Percentiles rank a stretch among this genome's conserved stretches.
These are phyloP conservation scores for thale cress (Arabidopsis thaliana) DNA, from an alignment of 345 rosid species.

Conservation along the genomic window DNA sequence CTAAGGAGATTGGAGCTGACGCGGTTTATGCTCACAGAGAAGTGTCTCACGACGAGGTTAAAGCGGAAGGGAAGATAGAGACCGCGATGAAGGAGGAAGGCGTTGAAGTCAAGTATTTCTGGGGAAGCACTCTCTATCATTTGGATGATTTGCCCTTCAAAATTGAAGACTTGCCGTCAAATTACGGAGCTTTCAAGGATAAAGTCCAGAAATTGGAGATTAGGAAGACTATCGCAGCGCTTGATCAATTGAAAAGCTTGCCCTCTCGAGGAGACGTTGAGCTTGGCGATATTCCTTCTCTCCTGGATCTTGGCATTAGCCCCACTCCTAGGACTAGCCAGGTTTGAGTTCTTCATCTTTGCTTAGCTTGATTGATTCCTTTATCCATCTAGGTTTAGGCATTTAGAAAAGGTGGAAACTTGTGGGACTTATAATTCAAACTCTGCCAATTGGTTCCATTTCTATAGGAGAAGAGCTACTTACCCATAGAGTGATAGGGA, in stretches of 20 bases:
- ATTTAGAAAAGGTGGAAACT: constrained; percentile 13
- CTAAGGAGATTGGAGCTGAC: constrained; percentile 89
- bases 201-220: constrained; percentile 77
- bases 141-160: constrained; percentile 92
- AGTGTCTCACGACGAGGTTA: constrained; percentile 85
- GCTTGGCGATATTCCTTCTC: constrained; percentile 86
- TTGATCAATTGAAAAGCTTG: constrained; percentile 83
- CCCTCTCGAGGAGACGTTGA: constrained; percentile 95
- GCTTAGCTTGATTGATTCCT: background rate
- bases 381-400: constrained; percentile 17
- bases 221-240: constrained; percentile 80
- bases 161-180: constrained; percentile 82
- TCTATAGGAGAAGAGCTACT: background rate
- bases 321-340: constrained; percentile 59
- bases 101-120: constrained; percentile 80
- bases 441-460: constrained; percentile 6
- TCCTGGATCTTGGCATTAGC: constrained; percentile 83
- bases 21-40: constrained; percentile 89
- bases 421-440: background rate
- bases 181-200: constrained; percentile 77
- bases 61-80: constrained; percentile 87
- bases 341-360: constrained; percentile 51
- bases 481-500: background rate
- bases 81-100: constrained; percentile 90
- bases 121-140: constrained; percentile 98